Evolutionary conservation across 2,329 filamentous ascomycete species (phyloP).

Genomic region (Aspergillus floridensis): DNA sequence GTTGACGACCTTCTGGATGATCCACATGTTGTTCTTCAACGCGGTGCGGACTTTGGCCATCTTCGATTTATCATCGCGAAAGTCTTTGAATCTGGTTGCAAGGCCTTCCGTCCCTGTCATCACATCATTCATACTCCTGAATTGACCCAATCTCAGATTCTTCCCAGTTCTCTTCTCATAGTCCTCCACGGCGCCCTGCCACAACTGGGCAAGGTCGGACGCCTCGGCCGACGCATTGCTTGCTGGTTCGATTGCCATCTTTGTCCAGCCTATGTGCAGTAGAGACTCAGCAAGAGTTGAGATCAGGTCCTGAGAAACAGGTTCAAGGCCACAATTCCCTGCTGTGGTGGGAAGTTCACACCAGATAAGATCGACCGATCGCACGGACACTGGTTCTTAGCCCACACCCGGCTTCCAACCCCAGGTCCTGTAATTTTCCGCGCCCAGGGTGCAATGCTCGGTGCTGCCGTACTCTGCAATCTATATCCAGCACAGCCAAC

Average conservation of each 20-base stretch:
- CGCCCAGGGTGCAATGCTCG: background rate
- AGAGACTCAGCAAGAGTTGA: background rate
- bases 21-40: constrained; percentile 7
- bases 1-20: constrained; percentile 5
- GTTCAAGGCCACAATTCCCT: background rate
- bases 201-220: constrained; percentile 5
- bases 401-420: background rate
- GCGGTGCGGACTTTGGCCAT: constrained; percentile 4
- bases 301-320: background rate
- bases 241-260: background rate
- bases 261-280: background rate
- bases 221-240: background rate
- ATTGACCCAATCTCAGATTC: background rate
- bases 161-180: constrained; percentile 5
- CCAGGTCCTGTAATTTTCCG: background rate
- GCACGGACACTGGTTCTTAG: background rate
- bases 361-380: background rate
- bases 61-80: constrained; percentile 6
- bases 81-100: constrained; percentile 1
- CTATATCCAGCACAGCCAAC: background rate
- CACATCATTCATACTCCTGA: constrained; percentile 1
- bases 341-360: background rate
- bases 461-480: background rate
- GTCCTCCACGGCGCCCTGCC: constrained; percentile 1
- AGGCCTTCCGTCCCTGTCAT: constrained; percentile 5